Evolutionary conservation across 805 yeast genomes (phyloP).

Genomic region (Komagataella ulmi): DNA sequence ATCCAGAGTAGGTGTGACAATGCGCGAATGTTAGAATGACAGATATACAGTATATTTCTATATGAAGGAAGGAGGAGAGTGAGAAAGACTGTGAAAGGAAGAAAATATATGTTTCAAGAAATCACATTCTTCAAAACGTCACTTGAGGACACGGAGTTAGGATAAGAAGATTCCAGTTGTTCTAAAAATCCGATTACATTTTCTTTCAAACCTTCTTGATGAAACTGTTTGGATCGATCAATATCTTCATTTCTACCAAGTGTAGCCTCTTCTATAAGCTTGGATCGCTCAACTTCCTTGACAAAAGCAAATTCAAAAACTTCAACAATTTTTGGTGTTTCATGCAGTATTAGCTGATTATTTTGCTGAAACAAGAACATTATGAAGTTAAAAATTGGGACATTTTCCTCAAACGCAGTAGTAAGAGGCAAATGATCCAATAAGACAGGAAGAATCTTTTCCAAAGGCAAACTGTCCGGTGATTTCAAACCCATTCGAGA

Average conservation of each 20-base stretch:
- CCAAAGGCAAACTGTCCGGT: slow-evolving; percentile 61
- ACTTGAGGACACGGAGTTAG: slow-evolving; percentile 48
- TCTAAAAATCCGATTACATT: slow-evolving; percentile 62
- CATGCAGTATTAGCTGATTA: slow-evolving; percentile 36
- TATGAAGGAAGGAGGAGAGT: no score
- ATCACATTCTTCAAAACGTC: slow-evolving; percentile 31
- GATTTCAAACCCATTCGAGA: slow-evolving; percentile 78
- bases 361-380: slow-evolving; percentile 56
- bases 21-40: background rate
- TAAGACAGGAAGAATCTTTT: slow-evolving; percentile 61
- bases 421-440: slow-evolving; percentile 73
- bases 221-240: slow-evolving; percentile 71
- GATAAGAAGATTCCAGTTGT: slow-evolving; percentile 50
- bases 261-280: slow-evolving; percentile 59
- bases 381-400: slow-evolving; percentile 74
- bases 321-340: slow-evolving; percentile 51
- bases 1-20: background rate
- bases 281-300: slow-evolving; percentile 64
- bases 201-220: slow-evolving; percentile 46
- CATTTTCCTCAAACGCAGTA: slow-evolving; percentile 85
- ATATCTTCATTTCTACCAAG: slow-evolving; percentile 77
- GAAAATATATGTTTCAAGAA: slow-evolving; percentile 7
- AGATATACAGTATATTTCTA: background rate
- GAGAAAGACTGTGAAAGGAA: background rate
- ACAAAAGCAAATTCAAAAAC: slow-evolving; percentile 59